Conservation (phyloP, 352 stramenopile genomes). For the Phytophthora quininea region DNA sequence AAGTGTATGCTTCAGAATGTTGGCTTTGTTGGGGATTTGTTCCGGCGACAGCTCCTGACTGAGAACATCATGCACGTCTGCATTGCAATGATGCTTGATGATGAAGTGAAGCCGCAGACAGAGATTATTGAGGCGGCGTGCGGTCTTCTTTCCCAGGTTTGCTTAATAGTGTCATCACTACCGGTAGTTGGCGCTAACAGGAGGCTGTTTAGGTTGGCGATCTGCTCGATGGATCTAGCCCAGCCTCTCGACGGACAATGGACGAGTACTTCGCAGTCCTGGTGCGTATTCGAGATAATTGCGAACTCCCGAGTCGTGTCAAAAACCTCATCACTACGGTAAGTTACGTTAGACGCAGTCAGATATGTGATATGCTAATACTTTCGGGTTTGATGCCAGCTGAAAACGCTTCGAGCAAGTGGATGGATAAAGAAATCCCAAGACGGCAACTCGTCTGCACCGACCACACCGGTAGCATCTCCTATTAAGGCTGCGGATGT, state of each 20-base stretch:
- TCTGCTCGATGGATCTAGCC: slow-evolving; percentile 80
- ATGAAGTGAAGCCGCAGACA: slow-evolving; percentile 64
- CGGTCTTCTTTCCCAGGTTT: slow-evolving; percentile 61
- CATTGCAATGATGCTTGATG: slow-evolving; percentile 84
- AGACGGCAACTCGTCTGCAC: slow-evolving; percentile 25
- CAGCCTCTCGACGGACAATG: slow-evolving; percentile 81
- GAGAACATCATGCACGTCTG: slow-evolving; percentile 89
- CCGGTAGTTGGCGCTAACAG: too few relatives aligned
- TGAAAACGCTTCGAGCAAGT: slow-evolving; percentile 44
- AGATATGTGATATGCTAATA: not conserved
- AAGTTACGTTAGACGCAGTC: slow-evolving; percentile 9
- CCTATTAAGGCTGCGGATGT: slow-evolving; percentile 23
- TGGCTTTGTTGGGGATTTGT: slow-evolving; percentile 74
- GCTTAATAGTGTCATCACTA: not conserved
- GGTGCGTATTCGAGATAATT: slow-evolving; percentile 54
- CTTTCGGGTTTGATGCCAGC: slow-evolving; percentile 23
- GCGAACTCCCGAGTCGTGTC: slow-evolving; percentile 31
- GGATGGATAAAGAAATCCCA: slow-evolving; percentile 68
- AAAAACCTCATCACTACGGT: slow-evolving; percentile 64
- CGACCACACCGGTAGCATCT: slow-evolving; percentile 28
- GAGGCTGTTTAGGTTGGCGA: slow-evolving; percentile 58
- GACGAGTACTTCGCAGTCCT: slow-evolving; percentile 85
- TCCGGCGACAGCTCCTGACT: slow-evolving; percentile 76
- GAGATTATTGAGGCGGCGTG: slow-evolving; percentile 78
- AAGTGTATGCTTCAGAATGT: slow-evolving; percentile 84